These are phyloP conservation scores for Bromus sterilis DNA, from an alignment of 176 grass and related monocot genomes.

Conservation along the genomic window DNA sequence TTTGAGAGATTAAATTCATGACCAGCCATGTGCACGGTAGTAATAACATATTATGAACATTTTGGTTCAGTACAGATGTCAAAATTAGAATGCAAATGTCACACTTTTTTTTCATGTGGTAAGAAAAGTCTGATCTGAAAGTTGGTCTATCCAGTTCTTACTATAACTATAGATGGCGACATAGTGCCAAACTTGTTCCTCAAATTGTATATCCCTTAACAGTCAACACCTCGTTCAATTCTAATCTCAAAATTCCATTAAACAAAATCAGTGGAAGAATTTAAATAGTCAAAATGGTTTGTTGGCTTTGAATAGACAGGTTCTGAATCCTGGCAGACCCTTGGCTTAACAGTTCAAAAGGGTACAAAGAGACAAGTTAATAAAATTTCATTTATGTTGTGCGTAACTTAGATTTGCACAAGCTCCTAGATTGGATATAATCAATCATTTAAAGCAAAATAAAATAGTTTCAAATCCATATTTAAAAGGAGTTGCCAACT, in stretches of 20 bases:
- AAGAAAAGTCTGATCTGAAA: not conserved
- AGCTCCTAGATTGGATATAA: not conserved
- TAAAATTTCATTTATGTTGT: not conserved
- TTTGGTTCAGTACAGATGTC: not conserved
- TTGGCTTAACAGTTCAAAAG: not conserved
- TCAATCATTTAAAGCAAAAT: not conserved
- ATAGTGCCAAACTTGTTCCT: not conserved
- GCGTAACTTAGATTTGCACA: not conserved
- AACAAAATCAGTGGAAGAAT: slow-evolving; percentile 1
- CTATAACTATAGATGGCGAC: not conserved
- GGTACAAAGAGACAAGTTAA: not conserved
- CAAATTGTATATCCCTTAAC: not conserved
- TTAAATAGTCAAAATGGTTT: not conserved
- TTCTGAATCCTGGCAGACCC: not conserved
- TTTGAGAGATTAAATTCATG: not conserved
- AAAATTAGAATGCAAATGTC: slow-evolving; percentile 3
- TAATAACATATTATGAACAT: not conserved
- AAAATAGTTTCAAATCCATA: not conserved
- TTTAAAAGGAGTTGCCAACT: not conserved
- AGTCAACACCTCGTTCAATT: not conserved
- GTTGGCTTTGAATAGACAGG: not conserved
- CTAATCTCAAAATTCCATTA: not conserved
- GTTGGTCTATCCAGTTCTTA: not conserved
- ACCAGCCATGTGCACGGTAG: not conserved
- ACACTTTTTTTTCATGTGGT: slow-evolving; percentile 2